Conservation (phyloP, 768 basidiomycete species). For the Xerocomellus chrysenteron region DNA sequence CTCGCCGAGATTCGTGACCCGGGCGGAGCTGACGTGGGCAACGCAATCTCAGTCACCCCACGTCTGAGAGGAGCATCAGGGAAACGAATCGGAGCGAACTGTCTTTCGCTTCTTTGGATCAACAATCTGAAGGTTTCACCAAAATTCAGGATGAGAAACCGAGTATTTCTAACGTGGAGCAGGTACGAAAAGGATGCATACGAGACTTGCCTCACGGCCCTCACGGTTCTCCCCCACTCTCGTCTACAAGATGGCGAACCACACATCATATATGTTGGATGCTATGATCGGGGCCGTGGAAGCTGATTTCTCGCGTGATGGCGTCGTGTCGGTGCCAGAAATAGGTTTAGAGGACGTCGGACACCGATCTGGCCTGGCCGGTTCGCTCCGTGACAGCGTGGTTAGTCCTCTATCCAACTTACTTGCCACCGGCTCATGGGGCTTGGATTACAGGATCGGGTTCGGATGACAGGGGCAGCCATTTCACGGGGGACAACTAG, state of each 20-base stretch:
- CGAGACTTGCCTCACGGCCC: no score
- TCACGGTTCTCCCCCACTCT: no score
- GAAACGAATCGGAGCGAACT: no score
- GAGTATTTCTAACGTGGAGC: no score
- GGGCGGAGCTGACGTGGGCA: background rate
- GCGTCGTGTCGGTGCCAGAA: background rate
- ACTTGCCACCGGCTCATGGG: background rate
- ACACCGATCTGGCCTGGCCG: background rate
- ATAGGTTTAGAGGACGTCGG: constrained; percentile 1
- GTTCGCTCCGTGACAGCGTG: background rate
- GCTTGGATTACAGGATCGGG: background rate
- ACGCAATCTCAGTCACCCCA: background rate
- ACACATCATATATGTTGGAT: background rate
- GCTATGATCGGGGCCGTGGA: background rate
- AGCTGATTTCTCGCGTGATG: background rate
- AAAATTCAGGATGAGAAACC: no score
- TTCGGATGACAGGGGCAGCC: background rate
- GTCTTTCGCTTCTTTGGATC: no score
- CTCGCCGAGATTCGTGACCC: background rate
- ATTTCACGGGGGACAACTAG: background rate
- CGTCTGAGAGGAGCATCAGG: no score
- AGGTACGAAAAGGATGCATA: no score
- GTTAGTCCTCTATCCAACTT: background rate
- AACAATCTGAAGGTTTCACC: no score
- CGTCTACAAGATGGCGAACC: background rate